Conservation (phyloP, 2,329 filamentous ascomycete species). For the Fusarium sublunatum region DNA sequence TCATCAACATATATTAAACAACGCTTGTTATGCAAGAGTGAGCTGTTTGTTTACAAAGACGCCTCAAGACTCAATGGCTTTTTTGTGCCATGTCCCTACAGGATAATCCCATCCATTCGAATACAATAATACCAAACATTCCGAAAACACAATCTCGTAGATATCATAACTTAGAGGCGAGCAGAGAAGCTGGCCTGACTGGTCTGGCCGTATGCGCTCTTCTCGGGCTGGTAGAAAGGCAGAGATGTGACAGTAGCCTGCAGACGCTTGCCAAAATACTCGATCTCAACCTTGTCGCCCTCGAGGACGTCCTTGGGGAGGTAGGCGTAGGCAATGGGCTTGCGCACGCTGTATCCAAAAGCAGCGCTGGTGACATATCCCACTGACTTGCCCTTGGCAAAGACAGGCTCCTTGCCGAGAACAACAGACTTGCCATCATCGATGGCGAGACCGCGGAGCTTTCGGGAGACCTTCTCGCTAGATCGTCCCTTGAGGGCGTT, state of each 20-base stretch:
- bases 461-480: conserved; percentile 48
- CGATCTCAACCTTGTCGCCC: conserved; percentile 66
- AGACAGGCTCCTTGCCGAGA: conserved; percentile 72
- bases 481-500: conserved; percentile 58
- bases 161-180: conserved; percentile 28
- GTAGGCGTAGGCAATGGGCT: conserved; percentile 70
- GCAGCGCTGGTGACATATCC: conserved; percentile 72
- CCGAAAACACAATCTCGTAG: conserved; percentile 7
- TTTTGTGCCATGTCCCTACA: not conserved
- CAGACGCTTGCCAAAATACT: conserved; percentile 69
- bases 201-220: conserved; percentile 28
- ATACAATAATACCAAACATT: not conserved
- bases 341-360: conserved; percentile 69
- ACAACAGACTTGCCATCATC: conserved; percentile 68
- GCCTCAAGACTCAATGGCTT: conserved; percentile 10
- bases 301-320: conserved; percentile 60
- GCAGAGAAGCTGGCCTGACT: conserved; percentile 18
- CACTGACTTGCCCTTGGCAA: conserved; percentile 55
- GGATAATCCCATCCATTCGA: not conserved
- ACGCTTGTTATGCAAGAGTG: conserved; percentile 30
- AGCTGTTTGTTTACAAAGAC: conserved; percentile 11
- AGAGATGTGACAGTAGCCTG: conserved; percentile 64
- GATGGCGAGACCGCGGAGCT: conserved; percentile 63
- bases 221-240: conserved; percentile 48
- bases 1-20: conserved; percentile 28